Conservation (phyloP, 1,139 yeast species). For the Candida glucosophila region DNA sequence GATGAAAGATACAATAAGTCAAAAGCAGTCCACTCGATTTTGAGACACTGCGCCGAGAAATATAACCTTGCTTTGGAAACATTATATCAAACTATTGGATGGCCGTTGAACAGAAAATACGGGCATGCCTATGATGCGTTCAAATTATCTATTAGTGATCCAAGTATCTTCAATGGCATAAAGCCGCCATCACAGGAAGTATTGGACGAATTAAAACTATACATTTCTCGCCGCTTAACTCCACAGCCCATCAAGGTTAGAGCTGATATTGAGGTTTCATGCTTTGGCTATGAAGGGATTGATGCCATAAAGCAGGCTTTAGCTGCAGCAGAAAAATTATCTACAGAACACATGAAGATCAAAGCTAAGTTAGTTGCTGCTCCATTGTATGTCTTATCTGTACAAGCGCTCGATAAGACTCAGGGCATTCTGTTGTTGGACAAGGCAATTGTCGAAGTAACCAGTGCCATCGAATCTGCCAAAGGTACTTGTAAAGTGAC, state of each 20-base stretch:
- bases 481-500: slow-evolving; percentile 90
- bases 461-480: slow-evolving; percentile 55
- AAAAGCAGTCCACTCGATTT: slow-evolving; percentile 93
- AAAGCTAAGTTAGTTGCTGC: slow-evolving; percentile 96
- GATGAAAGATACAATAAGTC: slow-evolving; percentile 97
- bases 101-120: slow-evolving; percentile 94
- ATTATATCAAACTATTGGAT: slow-evolving; percentile 81
- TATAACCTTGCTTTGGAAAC: slow-evolving; percentile 81
- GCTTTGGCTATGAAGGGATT: slow-evolving; percentile 95
- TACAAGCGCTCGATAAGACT: slow-evolving; percentile 86
- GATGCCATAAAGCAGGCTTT: slow-evolving; percentile 92
- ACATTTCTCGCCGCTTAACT: slow-evolving; percentile 87
- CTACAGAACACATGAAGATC: slow-evolving; percentile 78
- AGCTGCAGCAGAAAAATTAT: slow-evolving; percentile 73
- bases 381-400: slow-evolving; percentile 88
- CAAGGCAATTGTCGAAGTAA: slow-evolving; percentile 70
- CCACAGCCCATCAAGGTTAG: slow-evolving; percentile 97
- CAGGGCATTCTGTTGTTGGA: slow-evolving; percentile 76
- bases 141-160: slow-evolving; percentile 91
- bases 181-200: slow-evolving; percentile 66
- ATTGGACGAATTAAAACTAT: slow-evolving; percentile 71
- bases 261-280: slow-evolving; percentile 95
- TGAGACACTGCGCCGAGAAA: slow-evolving; percentile 97
- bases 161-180: slow-evolving; percentile 75
- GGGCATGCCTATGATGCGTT: slow-evolving; percentile 98